Evolutionary conservation across 306 rosid genomes (phyloP), one percentile per base, ranked within the genome.

Genomic region (Cyclanthera cordifolia): DNA sequence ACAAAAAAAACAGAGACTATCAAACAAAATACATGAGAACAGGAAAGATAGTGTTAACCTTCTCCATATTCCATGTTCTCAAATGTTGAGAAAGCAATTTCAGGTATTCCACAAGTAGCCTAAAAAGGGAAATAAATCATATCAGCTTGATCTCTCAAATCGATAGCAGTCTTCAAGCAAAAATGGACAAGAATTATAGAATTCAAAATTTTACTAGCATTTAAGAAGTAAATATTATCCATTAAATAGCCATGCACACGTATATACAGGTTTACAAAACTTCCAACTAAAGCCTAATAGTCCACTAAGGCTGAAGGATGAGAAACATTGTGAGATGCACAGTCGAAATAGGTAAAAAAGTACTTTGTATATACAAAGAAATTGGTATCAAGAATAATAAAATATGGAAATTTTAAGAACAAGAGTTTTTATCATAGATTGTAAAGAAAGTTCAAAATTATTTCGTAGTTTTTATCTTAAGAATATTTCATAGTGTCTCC

Each of bases 11-110:
- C 2, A n/a, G 24, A 63, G 32, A 34, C 20, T 19, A 64, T 39
- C 68, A 43, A 51, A 49, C 43, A 63, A 48, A 47, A 64, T 57
- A 69, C 74, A 77, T 2, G 73, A 59, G 56, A 20, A 74, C 46
- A 32, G 65, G 41, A 39, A 77, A 80, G 71, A 61, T 70, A 39
- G 66, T 58, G 73, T 67, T 12, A 74, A 89, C 96, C 98, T 89
- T 87, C 98, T 76, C 98, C 98, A 73, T 87, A 92, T 78, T 84
- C 83, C 98, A 92, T 92, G 88, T 92, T 87, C 83, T 92, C 96
- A 84, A 85, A 92, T 51, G 98, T 92, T 55, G 98, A 68, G 66
- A 89, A 85, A 54, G 98, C 88, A 79, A 92, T 82, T 86, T 92
- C 98, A 59, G 98, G 98, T 70, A 86, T 89, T 78, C 98, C 98